Percentiles rank a stretch among this genome's conserved stretches.
phyloP scores from a whole-genome alignment of 768 basidiomycete genomes.

The Serendipita sp. region DNA sequence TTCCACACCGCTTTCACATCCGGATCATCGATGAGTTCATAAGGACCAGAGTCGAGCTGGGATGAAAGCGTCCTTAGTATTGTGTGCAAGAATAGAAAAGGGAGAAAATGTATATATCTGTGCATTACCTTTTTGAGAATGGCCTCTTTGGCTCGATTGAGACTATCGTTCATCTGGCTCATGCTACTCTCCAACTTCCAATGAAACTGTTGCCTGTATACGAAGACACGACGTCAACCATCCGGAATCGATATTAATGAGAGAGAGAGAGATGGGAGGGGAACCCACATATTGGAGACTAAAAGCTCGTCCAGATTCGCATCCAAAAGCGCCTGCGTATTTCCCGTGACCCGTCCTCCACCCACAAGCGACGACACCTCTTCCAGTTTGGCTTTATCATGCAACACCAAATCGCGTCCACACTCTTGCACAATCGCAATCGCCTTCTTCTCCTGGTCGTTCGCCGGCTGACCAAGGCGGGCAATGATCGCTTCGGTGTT shows the following conservation, averaged over 20 bases:
- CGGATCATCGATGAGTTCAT: conserved; percentile 4
- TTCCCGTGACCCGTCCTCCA: background rate
- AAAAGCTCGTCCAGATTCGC: background rate
- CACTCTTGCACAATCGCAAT: background rate
- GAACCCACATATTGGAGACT: background rate
- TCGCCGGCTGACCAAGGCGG: background rate
- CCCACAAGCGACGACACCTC: background rate
- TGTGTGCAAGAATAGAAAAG: background rate
- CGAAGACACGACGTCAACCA: no score
- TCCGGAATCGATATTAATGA: no score
- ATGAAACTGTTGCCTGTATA: conserved; percentile 5
- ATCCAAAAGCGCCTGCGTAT: background rate
- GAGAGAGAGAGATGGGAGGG: no score
- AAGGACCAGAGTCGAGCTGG: conserved; percentile 2
- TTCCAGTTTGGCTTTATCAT: background rate
- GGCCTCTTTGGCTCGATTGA: background rate
- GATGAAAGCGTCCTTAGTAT: background rate
- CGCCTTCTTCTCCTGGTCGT: background rate
- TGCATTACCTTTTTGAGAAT: conserved; percentile 4
- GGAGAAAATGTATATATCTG: no score
- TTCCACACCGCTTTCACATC: conserved; percentile 3
- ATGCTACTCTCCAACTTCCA: background rate
- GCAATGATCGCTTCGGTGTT: background rate
- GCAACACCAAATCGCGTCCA: background rate
- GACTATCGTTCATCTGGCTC: background rate